Evolutionary conservation across 768 basidiomycete species (phyloP).

Genomic region (Omphalotus guepiniiformis): DNA sequence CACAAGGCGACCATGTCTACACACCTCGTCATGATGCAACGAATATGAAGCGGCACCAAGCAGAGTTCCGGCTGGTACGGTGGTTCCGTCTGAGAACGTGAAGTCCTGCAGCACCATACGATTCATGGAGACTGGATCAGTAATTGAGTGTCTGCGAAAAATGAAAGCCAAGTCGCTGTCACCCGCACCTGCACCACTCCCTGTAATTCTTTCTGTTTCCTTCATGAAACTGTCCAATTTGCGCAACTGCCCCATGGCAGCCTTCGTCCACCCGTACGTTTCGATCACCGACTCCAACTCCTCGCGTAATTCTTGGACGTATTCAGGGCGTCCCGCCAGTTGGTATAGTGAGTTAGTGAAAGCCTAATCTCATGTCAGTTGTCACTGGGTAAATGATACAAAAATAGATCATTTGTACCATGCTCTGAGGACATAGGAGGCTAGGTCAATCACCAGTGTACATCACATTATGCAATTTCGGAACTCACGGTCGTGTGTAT

Average conservation of each 20-base stretch:
- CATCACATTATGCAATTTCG: neutral
- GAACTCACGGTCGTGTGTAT: conserved; percentile 27
- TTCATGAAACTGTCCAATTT: conserved; percentile 35
- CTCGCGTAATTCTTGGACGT: conserved; percentile 19
- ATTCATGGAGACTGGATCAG: conserved; percentile 12
- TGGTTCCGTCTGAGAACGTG: conserved; percentile 15
- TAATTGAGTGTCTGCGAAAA: too few species aligned
- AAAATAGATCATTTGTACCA: neutral
- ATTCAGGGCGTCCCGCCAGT: conserved; percentile 17
- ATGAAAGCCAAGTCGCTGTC: too few species aligned
- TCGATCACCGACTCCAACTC: conserved; percentile 20
- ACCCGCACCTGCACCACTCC: too few species aligned
- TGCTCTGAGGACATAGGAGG: neutral
- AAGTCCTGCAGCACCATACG: conserved; percentile 11
- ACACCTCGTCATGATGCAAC: conserved; percentile 10
- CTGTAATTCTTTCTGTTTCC: conserved; percentile 29
- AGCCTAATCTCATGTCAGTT: neutral
- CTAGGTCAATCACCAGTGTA: neutral
- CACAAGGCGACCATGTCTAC: neutral
- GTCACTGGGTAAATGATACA: neutral
- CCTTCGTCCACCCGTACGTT: conserved; percentile 30
- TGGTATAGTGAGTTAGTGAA: conserved; percentile 15
- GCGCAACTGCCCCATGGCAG: conserved; percentile 25
- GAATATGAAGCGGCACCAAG: conserved; percentile 8
- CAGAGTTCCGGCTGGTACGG: conserved; percentile 11